Evolutionary conservation across 1,284 basidiomycete genomes (phyloP).

Genomic region (Trametes sp.): DNA sequence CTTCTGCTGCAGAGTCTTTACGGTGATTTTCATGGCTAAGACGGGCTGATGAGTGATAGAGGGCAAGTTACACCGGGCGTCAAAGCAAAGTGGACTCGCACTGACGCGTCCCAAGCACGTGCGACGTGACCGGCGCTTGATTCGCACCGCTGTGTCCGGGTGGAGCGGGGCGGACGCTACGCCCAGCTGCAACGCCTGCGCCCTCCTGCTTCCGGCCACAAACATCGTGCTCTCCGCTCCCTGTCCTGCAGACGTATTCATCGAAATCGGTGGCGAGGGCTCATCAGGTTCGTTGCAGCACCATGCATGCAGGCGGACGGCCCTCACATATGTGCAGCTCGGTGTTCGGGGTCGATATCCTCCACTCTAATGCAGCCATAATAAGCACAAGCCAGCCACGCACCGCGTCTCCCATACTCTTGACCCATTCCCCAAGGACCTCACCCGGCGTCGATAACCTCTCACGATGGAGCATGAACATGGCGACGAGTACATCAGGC

Average conservation of each 20-base stretch:
- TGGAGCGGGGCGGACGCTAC: slow-evolving; percentile 4
- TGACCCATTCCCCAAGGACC: slow-evolving; percentile 24
- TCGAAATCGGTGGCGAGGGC: background rate
- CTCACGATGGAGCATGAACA: slow-evolving; percentile 60
- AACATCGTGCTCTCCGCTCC: slow-evolving; percentile 12
- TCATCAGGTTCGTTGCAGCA: slow-evolving; percentile 12
- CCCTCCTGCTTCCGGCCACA: slow-evolving; percentile 21
- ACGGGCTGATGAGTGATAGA: slow-evolving; percentile 39
- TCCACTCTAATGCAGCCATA: slow-evolving; percentile 22
- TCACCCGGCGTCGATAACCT: slow-evolving; percentile 10
- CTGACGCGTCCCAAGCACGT: slow-evolving; percentile 40
- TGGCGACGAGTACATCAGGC: slow-evolving; percentile 79
- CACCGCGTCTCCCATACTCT: slow-evolving; percentile 14
- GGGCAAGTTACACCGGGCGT: slow-evolving; percentile 24
- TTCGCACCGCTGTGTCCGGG: slow-evolving; percentile 2
- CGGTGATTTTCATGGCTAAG: slow-evolving; percentile 84
- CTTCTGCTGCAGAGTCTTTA: slow-evolving; percentile 95
- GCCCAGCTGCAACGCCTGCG: slow-evolving; percentile 18
- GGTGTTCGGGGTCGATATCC: slow-evolving; percentile 17
- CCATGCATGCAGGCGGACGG: background rate
- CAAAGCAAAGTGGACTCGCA: slow-evolving; percentile 26
- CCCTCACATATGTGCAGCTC: slow-evolving; percentile 14
- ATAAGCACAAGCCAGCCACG: slow-evolving; percentile 28
- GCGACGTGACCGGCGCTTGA: slow-evolving; percentile 27
- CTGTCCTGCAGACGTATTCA: slow-evolving; percentile 8